Evolutionary conservation across 1,139 yeast species (phyloP).

Genomic region (Candida sp.): DNA sequence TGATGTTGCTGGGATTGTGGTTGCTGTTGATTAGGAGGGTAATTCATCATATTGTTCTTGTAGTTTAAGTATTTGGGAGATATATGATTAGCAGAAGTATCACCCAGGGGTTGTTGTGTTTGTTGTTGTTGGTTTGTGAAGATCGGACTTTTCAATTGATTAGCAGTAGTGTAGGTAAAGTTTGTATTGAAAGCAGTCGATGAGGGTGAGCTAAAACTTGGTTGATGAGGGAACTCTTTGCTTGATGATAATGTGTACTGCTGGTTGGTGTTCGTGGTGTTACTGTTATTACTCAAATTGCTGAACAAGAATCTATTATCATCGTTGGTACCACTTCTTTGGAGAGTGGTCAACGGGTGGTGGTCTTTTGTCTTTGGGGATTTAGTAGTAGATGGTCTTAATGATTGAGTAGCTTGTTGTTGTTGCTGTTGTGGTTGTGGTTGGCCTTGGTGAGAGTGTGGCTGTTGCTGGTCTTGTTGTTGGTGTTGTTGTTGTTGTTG

Average conservation of each 20-base stretch:
- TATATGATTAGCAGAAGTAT: neutral
- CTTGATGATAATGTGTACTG: conserved; percentile 3
- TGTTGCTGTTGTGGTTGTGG: neutral
- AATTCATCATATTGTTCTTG: conserved; percentile 6
- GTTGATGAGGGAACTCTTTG: conserved; percentile 2
- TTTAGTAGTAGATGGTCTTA: conserved; percentile 2
- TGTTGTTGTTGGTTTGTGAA: neutral
- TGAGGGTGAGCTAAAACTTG: conserved; percentile 4
- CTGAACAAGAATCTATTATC: conserved; percentile 4
- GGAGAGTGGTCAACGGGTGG: conserved; percentile 3
- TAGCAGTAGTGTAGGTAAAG: neutral
- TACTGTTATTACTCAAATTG: neutral
- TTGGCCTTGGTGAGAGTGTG: neutral
- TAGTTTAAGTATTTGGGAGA: neutral
- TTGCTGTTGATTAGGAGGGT: conserved; percentile 5
- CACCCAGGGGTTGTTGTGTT: neutral
- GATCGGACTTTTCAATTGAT: neutral
- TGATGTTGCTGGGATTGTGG: conserved; percentile 3
- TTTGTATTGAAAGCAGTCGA: neutral
- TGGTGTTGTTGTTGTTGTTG: conserved; percentile 7
- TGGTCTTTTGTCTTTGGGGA: conserved; percentile 3
- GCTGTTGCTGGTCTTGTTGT: conserved; percentile 7
- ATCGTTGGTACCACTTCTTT: conserved; percentile 4
- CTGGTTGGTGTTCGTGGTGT: neutral
- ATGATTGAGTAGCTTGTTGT: neutral